Evolutionary conservation across 2,329 filamentous ascomycete species (phyloP).

Genomic region (Bimuria novae-zelandiae): DNA sequence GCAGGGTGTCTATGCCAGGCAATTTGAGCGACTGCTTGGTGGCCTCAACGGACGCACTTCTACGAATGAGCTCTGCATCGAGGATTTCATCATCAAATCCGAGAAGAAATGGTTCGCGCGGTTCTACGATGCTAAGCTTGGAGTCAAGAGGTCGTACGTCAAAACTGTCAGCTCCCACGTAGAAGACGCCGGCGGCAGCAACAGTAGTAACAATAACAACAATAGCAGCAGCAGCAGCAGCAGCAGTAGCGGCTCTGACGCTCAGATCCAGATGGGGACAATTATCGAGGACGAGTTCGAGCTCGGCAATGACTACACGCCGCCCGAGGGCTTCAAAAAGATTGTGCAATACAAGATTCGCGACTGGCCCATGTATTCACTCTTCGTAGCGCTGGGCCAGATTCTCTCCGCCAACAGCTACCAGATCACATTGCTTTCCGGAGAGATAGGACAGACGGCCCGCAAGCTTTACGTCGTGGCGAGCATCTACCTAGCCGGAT

Average conservation of each 20-base stretch:
- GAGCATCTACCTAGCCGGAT: constrained; percentile 24
- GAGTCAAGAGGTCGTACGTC: constrained; percentile 13
- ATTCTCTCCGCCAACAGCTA: constrained; percentile 31
- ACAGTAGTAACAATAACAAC: no score
- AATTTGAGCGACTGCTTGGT: constrained; percentile 20
- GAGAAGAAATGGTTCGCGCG: constrained; percentile 68
- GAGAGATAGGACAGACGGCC: constrained; percentile 54
- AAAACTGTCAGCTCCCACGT: constrained; percentile 6
- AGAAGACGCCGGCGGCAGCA: neutral
- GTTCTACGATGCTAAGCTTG: constrained; percentile 24
- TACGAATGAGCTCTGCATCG: constrained; percentile 64
- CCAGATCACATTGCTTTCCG: constrained; percentile 69
- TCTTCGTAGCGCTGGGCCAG: constrained; percentile 28
- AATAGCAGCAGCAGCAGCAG: constrained; percentile 3
- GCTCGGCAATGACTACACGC: constrained; percentile 25
- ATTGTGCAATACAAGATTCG: constrained; percentile 29
- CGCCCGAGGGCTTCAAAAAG: constrained; percentile 25
- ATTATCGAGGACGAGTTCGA: constrained; percentile 25
- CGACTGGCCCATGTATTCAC: constrained; percentile 32
- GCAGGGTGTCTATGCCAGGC: constrained; percentile 63
- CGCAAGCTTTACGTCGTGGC: constrained; percentile 25
- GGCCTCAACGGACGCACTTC: constrained; percentile 61
- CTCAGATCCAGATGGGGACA: constrained; percentile 3
- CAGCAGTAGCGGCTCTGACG: constrained; percentile 2
- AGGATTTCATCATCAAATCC: constrained; percentile 66